Evolutionary conservation across 2,329 filamentous ascomycete genomes (phyloP).

Genomic region (Grosmannia penicillata): DNA sequence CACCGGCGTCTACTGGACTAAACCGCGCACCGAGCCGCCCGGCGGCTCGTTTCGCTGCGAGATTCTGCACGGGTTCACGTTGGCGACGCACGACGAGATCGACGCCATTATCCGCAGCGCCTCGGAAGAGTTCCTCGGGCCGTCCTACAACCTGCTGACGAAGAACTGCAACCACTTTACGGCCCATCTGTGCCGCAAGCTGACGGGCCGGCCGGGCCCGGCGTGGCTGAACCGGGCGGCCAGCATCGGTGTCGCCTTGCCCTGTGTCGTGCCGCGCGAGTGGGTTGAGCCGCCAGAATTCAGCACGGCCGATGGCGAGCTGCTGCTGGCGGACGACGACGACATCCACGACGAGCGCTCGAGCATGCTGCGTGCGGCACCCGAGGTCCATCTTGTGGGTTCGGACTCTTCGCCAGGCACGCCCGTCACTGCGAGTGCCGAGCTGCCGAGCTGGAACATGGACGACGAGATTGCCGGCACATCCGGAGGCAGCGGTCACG

Average conservation of each 20-base stretch:
- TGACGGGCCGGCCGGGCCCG: constrained; percentile 58
- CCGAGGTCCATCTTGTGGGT: constrained; percentile 11
- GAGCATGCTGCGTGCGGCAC: constrained; percentile 21
- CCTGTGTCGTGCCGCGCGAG: constrained; percentile 68
- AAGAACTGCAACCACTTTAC: constrained; percentile 88
- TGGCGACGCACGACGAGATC: constrained; percentile 54
- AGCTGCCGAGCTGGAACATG: constrained; percentile 17
- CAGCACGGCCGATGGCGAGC: constrained; percentile 55
- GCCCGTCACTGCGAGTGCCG: constrained; percentile 13
- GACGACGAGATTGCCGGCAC: constrained; percentile 28
- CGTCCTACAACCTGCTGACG: constrained; percentile 66
- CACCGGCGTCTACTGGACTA: constrained; percentile 76
- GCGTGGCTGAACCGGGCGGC: constrained; percentile 71
- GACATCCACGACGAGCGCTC: constrained; percentile 23
- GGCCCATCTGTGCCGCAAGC: constrained; percentile 54
- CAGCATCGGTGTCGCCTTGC: constrained; percentile 66
- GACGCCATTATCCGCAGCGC: constrained; percentile 53
- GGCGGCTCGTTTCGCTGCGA: constrained; percentile 63
- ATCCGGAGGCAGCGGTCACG: no score
- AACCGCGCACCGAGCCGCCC: constrained; percentile 55
- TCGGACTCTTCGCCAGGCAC: constrained; percentile 3
- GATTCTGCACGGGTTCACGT: constrained; percentile 67
- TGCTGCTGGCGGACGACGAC: constrained; percentile 37
- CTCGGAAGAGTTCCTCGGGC: constrained; percentile 59
- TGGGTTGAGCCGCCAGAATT: constrained; percentile 71